Evolutionary conservation across 176 grass and related monocot genomes (phyloP).

Genomic region (Zoysia japonica): DNA sequence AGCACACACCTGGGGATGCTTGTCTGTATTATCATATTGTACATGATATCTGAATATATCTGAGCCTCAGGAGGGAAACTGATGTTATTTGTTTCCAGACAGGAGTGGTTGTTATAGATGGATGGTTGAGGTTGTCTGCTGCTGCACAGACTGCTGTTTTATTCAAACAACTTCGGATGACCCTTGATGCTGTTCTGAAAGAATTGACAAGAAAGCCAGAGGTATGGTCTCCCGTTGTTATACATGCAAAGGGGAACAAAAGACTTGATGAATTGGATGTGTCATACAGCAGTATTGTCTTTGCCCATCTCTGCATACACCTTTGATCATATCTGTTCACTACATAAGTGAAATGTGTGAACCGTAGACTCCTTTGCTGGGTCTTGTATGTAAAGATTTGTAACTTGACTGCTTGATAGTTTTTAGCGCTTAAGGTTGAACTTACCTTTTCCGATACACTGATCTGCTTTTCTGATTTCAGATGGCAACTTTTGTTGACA

Average conservation of each 20-base stretch:
- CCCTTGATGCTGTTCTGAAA: constrained; percentile 89
- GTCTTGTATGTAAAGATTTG: not conserved
- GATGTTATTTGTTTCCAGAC: constrained; percentile 47
- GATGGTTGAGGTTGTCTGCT: constrained; percentile 89
- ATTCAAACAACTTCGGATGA: constrained; percentile 83
- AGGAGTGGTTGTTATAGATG: constrained; percentile 79
- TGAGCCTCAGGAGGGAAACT: constrained; percentile 30
- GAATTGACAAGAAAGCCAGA: constrained; percentile 81
- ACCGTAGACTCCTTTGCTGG: not conserved
- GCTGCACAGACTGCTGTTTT: constrained; percentile 87
- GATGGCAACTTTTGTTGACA: constrained; percentile 72
- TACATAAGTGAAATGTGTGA: constrained; percentile 8
- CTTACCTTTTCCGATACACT: constrained; percentile 35
- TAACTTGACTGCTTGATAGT: constrained; percentile 27
- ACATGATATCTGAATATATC: not conserved
- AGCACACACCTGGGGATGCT: not conserved
- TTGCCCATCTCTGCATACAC: constrained; percentile 13
- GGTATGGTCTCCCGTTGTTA: constrained; percentile 51
- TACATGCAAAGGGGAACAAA: constrained; percentile 8
- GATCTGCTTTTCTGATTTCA: constrained; percentile 49
- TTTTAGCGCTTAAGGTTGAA: constrained; percentile 13
- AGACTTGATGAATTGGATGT: constrained; percentile 8
- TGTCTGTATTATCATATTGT: not conserved
- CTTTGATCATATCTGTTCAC: constrained; percentile 2
- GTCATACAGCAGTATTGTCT: constrained; percentile 9